phyloP scores from a whole-genome alignment of 1,284 basidiomycete species.

The Melampsora americana region DNA sequence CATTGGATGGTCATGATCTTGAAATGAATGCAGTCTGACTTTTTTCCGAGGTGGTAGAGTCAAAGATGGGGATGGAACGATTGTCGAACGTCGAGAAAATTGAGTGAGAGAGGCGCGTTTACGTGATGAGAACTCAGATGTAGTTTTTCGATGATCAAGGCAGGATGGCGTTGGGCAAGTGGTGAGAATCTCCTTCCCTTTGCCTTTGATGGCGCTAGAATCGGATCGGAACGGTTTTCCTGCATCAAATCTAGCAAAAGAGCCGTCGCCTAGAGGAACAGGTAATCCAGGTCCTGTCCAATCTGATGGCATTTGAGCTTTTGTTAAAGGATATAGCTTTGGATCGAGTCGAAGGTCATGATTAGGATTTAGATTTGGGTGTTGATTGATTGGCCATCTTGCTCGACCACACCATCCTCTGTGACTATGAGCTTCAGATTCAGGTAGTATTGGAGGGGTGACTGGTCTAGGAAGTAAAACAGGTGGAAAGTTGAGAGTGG shows the following conservation, averaged over 20 bases:
- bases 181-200: background rate
- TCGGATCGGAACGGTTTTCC: slow-evolving; percentile 10
- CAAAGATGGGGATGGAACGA: background rate
- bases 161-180: background rate
- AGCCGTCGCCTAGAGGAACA: slow-evolving; percentile 7
- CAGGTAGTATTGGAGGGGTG: slow-evolving; percentile 36
- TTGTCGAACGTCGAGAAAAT: background rate
- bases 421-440: background rate
- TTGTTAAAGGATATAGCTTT: slow-evolving; percentile 29
- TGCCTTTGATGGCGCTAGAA: slow-evolving; percentile 2
- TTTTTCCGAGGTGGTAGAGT: slow-evolving; percentile 13
- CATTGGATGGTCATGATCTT: background rate
- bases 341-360: slow-evolving; percentile 3
- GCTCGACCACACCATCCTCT: slow-evolving; percentile 17
- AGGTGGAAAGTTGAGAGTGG: slow-evolving; percentile 51
- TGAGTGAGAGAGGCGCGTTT: slow-evolving; percentile 1
- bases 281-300: slow-evolving; percentile 19
- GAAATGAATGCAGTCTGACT: background rate
- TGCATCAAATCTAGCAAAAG: slow-evolving; percentile 24
- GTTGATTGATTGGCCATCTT: slow-evolving; percentile 2
- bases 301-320: background rate
- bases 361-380: slow-evolving; percentile 14
- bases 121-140: background rate
- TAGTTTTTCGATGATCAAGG: background rate
- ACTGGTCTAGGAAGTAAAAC: slow-evolving; percentile 48